phyloP scores from a whole-genome alignment of 345 rosid species.

The Rubroshorea leprosula region DNA sequence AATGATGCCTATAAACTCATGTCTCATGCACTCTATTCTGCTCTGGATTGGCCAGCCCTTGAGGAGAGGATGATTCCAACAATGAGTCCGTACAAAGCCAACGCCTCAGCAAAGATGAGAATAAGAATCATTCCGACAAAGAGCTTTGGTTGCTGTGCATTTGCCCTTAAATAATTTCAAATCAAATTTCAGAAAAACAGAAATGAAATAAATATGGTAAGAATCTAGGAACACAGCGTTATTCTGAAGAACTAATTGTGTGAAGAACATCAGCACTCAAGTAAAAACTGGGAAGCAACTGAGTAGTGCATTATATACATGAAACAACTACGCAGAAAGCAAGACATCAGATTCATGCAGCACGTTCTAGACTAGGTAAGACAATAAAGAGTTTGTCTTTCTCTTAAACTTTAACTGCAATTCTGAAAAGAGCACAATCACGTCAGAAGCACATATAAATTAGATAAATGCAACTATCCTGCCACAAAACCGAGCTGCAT shows the following conservation, averaged over 20 bases:
- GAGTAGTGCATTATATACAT: neutral
- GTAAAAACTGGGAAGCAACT: neutral
- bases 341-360: neutral
- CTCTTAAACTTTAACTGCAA: neutral
- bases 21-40: slow-evolving; percentile 7
- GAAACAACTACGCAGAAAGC: neutral
- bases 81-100: slow-evolving; percentile 50
- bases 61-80: slow-evolving; percentile 53
- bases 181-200: neutral
- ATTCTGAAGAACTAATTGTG: neutral
- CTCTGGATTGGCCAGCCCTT: slow-evolving; percentile 16
- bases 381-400: neutral
- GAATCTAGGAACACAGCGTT: neutral
- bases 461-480: neutral
- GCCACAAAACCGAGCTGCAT: neutral
- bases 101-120: slow-evolving; percentile 51
- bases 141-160: slow-evolving; percentile 52
- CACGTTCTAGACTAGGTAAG: neutral
- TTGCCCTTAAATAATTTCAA: slow-evolving; percentile 24
- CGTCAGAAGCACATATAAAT: neutral
- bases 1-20: neutral
- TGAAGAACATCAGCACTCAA: neutral
- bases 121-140: slow-evolving; percentile 58
- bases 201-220: neutral
- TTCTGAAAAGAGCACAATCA: neutral